A percentile compares a stretch with the other conserved stretches of the same genome.
These are phyloP conservation scores for Kwoniella heveanensis DNA, from an alignment of 768 basidiomycete genomes.

Conservation along the genomic window DNA sequence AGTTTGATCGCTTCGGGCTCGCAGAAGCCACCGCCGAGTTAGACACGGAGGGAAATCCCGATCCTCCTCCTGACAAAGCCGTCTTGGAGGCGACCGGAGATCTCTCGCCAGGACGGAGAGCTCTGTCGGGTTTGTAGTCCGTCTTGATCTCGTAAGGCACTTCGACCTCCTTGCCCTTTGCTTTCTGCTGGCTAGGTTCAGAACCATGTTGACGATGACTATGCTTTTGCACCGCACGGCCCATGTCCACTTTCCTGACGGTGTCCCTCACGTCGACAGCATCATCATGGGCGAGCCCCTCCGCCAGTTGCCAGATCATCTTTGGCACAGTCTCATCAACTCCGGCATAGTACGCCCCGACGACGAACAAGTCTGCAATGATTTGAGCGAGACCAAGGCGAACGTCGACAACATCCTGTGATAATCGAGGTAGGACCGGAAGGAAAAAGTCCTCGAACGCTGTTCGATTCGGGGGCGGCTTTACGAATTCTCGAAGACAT, in stretches of 20 bases:
- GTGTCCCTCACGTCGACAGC: constrained; percentile 44
- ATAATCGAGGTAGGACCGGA: constrained; percentile 63
- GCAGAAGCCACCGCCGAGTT: background rate
- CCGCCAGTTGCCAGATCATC: constrained; percentile 30
- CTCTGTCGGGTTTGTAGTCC: background rate
- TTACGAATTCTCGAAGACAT: constrained; percentile 68
- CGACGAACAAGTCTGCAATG: constrained; percentile 58
- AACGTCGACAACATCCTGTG: constrained; percentile 78
- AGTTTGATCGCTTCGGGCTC: background rate
- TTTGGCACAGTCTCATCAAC: constrained; percentile 23
- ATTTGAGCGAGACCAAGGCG: constrained; percentile 82
- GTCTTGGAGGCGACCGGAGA: constrained; percentile 1
- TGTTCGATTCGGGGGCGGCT: constrained; percentile 59
- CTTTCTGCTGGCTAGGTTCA: constrained; percentile 14
- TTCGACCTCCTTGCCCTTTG: constrained; percentile 9
- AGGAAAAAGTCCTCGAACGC: constrained; percentile 60
- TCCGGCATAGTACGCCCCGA: constrained; percentile 41
- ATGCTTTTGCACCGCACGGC: constrained; percentile 1
- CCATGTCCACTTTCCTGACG: constrained; percentile 31
- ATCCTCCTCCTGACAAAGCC: background rate
- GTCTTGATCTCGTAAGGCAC: constrained; percentile 17
- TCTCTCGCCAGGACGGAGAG: constrained; percentile 7
- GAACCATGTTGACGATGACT: constrained; percentile 7
- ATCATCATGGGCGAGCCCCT: constrained; percentile 33
- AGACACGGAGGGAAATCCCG: background rate